phyloP scores from a whole-genome alignment of 75 land plant species.

The Pinus taeda region DNA sequence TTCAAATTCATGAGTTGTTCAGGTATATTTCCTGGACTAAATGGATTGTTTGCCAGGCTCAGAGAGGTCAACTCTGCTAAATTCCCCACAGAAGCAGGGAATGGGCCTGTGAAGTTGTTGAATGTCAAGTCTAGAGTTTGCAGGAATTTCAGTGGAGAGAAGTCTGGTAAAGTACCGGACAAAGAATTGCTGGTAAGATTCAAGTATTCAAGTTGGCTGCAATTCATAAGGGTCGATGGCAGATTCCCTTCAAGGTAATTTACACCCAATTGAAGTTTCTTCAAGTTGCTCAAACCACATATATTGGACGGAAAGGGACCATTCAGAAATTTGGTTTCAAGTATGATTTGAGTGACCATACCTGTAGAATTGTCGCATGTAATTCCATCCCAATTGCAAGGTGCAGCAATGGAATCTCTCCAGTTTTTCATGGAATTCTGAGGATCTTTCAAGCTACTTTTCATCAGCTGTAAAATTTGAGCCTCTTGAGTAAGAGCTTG shows the following conservation, averaged over 20 bases:
- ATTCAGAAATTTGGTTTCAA: conserved; percentile 31
- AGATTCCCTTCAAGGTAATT: conserved; percentile 57
- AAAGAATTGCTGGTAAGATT: conserved; percentile 54
- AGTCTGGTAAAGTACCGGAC: conserved; percentile 63
- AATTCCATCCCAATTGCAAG: conserved; percentile 24
- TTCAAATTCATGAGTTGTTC: conserved; percentile 38
- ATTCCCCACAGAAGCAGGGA: conserved; percentile 47
- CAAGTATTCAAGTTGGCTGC: conserved; percentile 38
- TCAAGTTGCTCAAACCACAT: conserved; percentile 20
- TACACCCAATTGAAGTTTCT: conserved; percentile 31
- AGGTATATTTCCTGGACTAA: conserved; percentile 38
- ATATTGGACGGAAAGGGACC: conserved; percentile 43
- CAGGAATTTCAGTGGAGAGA: conserved; percentile 33
- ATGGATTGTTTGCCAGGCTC: conserved; percentile 40
- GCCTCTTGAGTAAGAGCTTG: not conserved
- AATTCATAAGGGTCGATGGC: conserved; percentile 42
- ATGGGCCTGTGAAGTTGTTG: conserved; percentile 53
- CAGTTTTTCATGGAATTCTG: conserved; percentile 21
- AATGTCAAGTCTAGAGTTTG: conserved; percentile 40
- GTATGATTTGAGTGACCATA: conserved; percentile 34
- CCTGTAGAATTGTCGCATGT: conserved; percentile 39
- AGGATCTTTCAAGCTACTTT: conserved; percentile 26
- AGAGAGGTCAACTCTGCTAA: conserved; percentile 21
- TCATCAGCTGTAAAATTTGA: conserved; percentile 4
- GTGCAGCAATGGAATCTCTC: conserved; percentile 11